These are phyloP conservation scores for Prunus armeniaca DNA, from an alignment of 306 rosid genomes.

Conservation along the genomic window DNA sequence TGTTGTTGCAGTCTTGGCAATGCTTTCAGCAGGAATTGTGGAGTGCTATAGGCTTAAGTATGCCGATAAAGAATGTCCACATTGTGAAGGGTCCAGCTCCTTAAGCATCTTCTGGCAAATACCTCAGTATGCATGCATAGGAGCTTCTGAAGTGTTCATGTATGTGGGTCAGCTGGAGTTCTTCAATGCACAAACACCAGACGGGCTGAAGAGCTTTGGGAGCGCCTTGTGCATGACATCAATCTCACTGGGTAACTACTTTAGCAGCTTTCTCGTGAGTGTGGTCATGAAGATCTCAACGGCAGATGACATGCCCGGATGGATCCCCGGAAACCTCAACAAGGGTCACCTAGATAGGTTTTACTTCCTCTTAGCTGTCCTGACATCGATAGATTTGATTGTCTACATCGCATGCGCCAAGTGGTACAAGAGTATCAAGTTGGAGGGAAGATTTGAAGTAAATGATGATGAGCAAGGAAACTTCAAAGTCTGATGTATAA, in stretches of 20 bases:
- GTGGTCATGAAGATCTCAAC: slow-evolving; percentile 96
- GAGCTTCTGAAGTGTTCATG: slow-evolving; percentile 99
- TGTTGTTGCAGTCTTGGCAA: slow-evolving; percentile 84
- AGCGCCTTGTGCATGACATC: slow-evolving; percentile 99
- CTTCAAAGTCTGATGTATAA: slow-evolving; percentile 39
- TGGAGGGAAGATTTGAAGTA: slow-evolving; percentile 57
- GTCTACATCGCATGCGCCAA: slow-evolving; percentile 73
- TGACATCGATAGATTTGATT: slow-evolving; percentile 72
- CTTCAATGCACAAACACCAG: slow-evolving; percentile 97
- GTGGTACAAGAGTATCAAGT: slow-evolving; percentile 87
- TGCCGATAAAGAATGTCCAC: slow-evolving; percentile 55
- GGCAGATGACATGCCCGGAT: slow-evolving; percentile 85
- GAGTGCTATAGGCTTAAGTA: slow-evolving; percentile 84
- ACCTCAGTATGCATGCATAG: slow-evolving; percentile 89
- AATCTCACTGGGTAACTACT: slow-evolving; percentile 92
- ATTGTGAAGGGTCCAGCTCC: slow-evolving; percentile 73
- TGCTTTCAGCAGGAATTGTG: slow-evolving; percentile 93
- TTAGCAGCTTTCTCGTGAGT: slow-evolving; percentile 84
- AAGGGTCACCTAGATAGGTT: slow-evolving; percentile 90
- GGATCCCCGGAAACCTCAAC: slow-evolving; percentile 99
- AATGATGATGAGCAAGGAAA: slow-evolving; percentile 35
- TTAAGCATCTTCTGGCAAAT: slow-evolving; percentile 95
- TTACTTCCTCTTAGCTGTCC: slow-evolving; percentile 86
- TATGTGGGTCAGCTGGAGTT: slow-evolving; percentile 96
- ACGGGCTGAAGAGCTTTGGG: slow-evolving; percentile 94